Conservation (phyloP, 1,139 yeast species). For the Candida sp. region DNA sequence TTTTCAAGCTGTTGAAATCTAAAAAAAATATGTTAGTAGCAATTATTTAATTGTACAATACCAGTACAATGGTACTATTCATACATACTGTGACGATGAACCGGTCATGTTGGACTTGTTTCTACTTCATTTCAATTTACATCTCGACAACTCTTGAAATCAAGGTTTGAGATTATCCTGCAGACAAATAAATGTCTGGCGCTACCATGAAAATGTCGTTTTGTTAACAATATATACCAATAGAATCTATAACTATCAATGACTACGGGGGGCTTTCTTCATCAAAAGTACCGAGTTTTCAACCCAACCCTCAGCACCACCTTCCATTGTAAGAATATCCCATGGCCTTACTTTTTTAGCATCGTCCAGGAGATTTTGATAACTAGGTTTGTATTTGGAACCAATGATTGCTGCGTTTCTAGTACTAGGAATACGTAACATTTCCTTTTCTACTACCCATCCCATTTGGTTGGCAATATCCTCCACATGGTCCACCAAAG, state of each 20-base stretch:
- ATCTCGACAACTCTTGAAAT: not conserved
- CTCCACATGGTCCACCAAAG: constrained; percentile 82
- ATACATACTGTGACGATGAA: constrained; percentile 29
- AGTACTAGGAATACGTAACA: constrained; percentile 92
- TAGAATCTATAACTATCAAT: no score
- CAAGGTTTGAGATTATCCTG: no score
- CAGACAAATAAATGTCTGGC: no score
- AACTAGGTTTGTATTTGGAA: constrained; percentile 26
- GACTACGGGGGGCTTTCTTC: constrained; percentile 48
- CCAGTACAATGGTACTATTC: not conserved
- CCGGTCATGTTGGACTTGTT: constrained; percentile 4
- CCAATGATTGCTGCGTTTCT: constrained; percentile 91
- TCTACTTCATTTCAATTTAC: not conserved
- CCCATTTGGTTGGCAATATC: constrained; percentile 66
- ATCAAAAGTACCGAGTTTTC: constrained; percentile 69
- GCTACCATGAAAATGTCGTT: no score
- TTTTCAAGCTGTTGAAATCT: constrained; percentile 71
- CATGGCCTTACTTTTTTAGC: constrained; percentile 37
- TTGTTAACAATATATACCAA: no score
- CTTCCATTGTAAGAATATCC: constrained; percentile 65
- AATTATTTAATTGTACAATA: constrained; percentile 1
- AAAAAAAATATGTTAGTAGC: constrained; percentile 9
- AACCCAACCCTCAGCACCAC: constrained; percentile 92
- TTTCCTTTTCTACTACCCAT: constrained; percentile 83
- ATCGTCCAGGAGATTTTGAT: constrained; percentile 19